Evolutionary conservation across 495 filamentous ascomycete genomes (phyloP), one percentile per base, ranked within the genome.

Genomic region (Penicillium arizonense): DNA sequence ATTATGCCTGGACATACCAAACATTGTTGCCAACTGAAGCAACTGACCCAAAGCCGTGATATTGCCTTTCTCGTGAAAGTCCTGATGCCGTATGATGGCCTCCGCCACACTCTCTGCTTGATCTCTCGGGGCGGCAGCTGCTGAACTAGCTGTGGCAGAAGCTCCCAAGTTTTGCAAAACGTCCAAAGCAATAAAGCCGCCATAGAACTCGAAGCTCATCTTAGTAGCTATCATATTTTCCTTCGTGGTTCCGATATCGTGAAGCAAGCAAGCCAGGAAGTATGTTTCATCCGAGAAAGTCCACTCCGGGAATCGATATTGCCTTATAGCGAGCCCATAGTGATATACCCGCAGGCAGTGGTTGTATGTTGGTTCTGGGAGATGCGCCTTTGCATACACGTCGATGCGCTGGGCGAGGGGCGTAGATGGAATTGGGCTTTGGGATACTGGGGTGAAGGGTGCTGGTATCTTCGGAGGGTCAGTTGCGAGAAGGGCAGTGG

Each of bases 41-140:
- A 95, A 52, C 63, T 84, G 79, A 1, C 85, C 87, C 0, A 95
- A 61, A 0, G 82, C 80, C 0, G 88, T 87, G 44, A 94, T 84
- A 24, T 64, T 86, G 0, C 90, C 91, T 1, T 68, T 72, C 0
- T 77, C 73, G 11, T 68, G 57, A 0, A 91, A 67, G 64, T 95
- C 90, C 65, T 93, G 89, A 70, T 96, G 91, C 3, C 90, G 80
- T 55, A 94, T 89, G 44, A 96, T 84, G 16, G 89, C 84, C 64
- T 95, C 91, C 2, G 77, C 76, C 11, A 95, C 87, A 28, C 81
- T 82, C 65, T 96, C 91, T 2, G 88, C 86, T 64, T 91, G 86
- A 13, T 75, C 75, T 23, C 68, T 64, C 0, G 83, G 73, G 0
- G 84, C 81, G 2, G 61, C 61, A 1, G 70, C 45, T 53, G 7